Evolutionary conservation across 768 basidiomycete genomes (phyloP).

Genomic region (Mycena rosella): DNA sequence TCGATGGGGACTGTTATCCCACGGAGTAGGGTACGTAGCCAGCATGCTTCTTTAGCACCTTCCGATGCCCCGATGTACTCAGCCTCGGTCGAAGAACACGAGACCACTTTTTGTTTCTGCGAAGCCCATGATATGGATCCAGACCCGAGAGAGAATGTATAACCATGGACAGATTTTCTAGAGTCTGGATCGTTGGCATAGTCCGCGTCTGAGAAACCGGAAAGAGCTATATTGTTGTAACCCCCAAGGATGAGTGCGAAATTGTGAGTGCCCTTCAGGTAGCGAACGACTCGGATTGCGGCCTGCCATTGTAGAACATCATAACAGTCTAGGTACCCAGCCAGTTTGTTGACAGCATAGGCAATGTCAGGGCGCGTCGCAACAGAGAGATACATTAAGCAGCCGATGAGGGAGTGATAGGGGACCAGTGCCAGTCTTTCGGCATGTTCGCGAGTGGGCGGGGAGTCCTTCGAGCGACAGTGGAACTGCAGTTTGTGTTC

Average conservation of each 20-base stretch:
- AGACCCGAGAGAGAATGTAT: too few species aligned
- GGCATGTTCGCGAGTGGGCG: conserved; percentile 31
- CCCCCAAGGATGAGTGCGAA: neutral
- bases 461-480: neutral
- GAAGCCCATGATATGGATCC: too few species aligned
- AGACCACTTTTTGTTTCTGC: too few species aligned
- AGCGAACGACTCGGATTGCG: neutral
- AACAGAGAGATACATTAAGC: conserved; percentile 30
- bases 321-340: neutral
- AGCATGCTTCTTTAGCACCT: too few species aligned
- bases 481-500: conserved; percentile 43
- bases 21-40: too few species aligned
- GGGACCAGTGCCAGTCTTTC: too few species aligned
- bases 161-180: too few species aligned
- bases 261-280: neutral
- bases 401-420: conserved; percentile 37
- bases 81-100: neutral
- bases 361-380: neutral
- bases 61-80: too few species aligned
- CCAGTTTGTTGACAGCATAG: neutral
- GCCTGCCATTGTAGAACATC: neutral
- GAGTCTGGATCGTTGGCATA: neutral
- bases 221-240: neutral
- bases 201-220: neutral
- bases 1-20: too few species aligned